Evolutionary conservation across 176 grass and related monocot genomes (phyloP).

Genomic region (Pharus latifolius): DNA sequence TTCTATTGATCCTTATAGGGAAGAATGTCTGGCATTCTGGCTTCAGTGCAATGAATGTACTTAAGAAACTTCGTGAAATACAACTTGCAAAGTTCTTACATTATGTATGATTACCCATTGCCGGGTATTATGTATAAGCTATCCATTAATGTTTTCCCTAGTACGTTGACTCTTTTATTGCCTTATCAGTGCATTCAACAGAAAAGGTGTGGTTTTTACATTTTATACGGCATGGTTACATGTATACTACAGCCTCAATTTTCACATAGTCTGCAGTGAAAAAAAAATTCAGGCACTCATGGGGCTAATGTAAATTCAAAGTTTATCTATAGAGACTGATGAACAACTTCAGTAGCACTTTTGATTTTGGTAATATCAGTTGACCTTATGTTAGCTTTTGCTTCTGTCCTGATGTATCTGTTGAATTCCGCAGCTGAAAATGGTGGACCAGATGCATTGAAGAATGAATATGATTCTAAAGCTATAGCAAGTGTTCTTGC

Average conservation of each 20-base stretch:
- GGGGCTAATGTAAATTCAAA: background rate
- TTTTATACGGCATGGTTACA: background rate
- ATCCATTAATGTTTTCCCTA: background rate
- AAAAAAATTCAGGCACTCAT: background rate
- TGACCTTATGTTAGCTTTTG: background rate
- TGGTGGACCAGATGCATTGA: conserved; percentile 29
- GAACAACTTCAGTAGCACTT: background rate
- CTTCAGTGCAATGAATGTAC: background rate
- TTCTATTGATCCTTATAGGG: background rate
- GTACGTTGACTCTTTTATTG: no score
- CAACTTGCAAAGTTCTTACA: background rate
- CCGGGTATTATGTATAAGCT: background rate
- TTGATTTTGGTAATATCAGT: background rate
- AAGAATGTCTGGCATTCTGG: no score
- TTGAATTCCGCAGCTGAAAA: conserved; percentile 24
- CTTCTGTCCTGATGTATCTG: conserved; percentile 21
- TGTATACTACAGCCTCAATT: no score
- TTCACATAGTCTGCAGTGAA: background rate
- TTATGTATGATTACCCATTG: background rate
- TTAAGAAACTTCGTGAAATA: background rate
- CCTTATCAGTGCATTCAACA: no score
- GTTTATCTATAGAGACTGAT: no score
- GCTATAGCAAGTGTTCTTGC: conserved; percentile 48
- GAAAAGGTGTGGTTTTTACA: background rate
- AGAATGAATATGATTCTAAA: conserved; percentile 51